Evolutionary conservation across 1,284 basidiomycete genomes (phyloP).

Genomic region (Rhizoctonia solani): DNA sequence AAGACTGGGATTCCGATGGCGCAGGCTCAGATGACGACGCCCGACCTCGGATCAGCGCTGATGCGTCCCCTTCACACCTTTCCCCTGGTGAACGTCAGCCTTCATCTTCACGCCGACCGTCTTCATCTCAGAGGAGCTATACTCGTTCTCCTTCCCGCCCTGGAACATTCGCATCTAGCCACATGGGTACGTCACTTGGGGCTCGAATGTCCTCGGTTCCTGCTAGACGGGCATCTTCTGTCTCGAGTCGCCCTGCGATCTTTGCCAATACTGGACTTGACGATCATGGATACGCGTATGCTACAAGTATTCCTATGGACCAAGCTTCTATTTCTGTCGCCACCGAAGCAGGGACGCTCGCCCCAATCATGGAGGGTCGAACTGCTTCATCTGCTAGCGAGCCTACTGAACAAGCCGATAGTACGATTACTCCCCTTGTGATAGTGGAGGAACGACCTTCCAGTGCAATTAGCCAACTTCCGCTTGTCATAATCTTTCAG

Average conservation of each 20-base stretch:
- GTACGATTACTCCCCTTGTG: background rate
- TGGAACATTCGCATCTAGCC: background rate
- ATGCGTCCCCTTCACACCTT: constrained; percentile 5
- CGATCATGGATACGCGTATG: constrained; percentile 34
- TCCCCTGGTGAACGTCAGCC: constrained; percentile 34
- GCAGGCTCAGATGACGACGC: constrained; percentile 58
- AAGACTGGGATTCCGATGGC: constrained; percentile 53
- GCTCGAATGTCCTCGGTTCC: constrained; percentile 23
- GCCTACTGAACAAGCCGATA: constrained; percentile 8
- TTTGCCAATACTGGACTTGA: constrained; percentile 79
- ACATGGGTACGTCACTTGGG: constrained; percentile 19
- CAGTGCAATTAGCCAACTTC: constrained; percentile 47
- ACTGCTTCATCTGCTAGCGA: constrained; percentile 6
- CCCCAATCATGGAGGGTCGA: constrained; percentile 27
- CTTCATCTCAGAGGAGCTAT: constrained; percentile 29
- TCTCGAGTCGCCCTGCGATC: constrained; percentile 67
- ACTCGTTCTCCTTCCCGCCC: constrained; percentile 18
- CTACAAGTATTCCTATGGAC: background rate
- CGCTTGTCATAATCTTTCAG: constrained; percentile 72
- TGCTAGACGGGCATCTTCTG: constrained; percentile 45
- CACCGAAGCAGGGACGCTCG: constrained; percentile 22
- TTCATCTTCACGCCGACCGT: constrained; percentile 29
- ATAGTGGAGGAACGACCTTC: constrained; percentile 27
- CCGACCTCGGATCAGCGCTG: constrained; percentile 48
- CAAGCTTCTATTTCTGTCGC: constrained; percentile 1